Conservation (phyloP, 1,284 basidiomycete genomes). For the Fomitiporia mediterranea region DNA sequence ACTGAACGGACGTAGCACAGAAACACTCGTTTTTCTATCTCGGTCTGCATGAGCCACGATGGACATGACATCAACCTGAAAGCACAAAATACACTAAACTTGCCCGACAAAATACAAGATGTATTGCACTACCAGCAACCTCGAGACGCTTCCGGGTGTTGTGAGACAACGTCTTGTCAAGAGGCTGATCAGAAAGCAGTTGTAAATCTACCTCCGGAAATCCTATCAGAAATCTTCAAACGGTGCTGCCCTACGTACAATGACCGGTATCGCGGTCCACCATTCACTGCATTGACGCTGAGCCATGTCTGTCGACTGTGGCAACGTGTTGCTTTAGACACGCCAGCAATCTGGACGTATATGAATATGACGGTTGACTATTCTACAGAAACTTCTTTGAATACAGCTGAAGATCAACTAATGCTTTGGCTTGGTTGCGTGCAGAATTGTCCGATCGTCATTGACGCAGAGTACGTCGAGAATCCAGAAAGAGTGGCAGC, state of each 20-base stretch:
- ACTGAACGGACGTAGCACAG: neutral
- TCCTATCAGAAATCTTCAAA: neutral
- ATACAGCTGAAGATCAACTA: neutral
- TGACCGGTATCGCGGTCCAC: neutral
- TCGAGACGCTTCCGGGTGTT: no score
- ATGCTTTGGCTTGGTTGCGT: neutral
- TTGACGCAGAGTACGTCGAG: neutral
- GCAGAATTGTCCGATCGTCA: neutral
- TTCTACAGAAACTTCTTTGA: neutral
- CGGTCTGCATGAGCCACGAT: neutral
- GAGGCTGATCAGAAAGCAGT: neutral
- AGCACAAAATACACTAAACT: no score
- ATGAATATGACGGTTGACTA: neutral
- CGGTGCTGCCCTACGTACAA: constrained; percentile 1
- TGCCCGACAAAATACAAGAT: no score
- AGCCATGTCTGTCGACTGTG: constrained; percentile 1
- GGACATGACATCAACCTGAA: no score
- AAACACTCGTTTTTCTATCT: neutral
- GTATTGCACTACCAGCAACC: no score
- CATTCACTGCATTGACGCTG: neutral
- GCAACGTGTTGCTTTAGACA: neutral
- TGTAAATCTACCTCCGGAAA: neutral
- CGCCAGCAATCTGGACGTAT: constrained; percentile 5
- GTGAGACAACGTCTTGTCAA: no score
- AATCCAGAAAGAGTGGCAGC: neutral